These are phyloP conservation scores for Trematosphaeria pertusa DNA, from an alignment of 2,329 filamentous ascomycete species.

Conservation along the genomic window DNA sequence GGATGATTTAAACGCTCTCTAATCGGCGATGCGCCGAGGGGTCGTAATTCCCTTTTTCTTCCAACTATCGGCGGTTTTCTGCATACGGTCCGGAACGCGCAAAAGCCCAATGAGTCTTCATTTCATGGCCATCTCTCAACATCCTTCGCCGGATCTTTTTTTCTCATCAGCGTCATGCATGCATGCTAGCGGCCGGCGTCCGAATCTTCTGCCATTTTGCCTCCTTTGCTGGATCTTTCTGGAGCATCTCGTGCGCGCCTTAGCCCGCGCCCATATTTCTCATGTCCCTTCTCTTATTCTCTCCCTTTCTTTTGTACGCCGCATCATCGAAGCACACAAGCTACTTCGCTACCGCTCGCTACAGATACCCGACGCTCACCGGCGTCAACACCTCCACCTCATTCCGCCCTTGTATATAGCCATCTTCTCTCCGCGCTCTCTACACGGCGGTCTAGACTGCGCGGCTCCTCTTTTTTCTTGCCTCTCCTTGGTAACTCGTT, in stretches of 20 bases:
- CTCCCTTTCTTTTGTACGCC: slow-evolving; percentile 15
- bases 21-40: no score
- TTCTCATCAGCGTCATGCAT: slow-evolving; percentile 20
- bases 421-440: slow-evolving; percentile 2
- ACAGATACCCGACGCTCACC: slow-evolving; percentile 45
- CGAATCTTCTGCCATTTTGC: slow-evolving; percentile 10
- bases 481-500: slow-evolving; percentile 10
- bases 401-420: slow-evolving; percentile 12
- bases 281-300: slow-evolving; percentile 12
- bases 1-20: slow-evolving; percentile 3
- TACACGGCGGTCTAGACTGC: neutral
- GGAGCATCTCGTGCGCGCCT: slow-evolving; percentile 14
- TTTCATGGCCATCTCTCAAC: no score
- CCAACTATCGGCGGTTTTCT: slow-evolving; percentile 21
- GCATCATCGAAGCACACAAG: slow-evolving; percentile 24
- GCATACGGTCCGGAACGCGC: slow-evolving; percentile 12
- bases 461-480: slow-evolving; percentile 4
- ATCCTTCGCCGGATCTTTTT: slow-evolving; percentile 1
- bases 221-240: slow-evolving; percentile 14
- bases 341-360: slow-evolving; percentile 41
- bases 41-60: no score
- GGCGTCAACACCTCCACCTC: slow-evolving; percentile 15
- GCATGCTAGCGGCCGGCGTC: slow-evolving; percentile 27
- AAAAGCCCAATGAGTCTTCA: slow-evolving; percentile 20
- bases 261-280: slow-evolving; percentile 12